Evolutionary conservation across 164 flowering plant species (phyloP).

Genomic region (Vitis labrusca): DNA sequence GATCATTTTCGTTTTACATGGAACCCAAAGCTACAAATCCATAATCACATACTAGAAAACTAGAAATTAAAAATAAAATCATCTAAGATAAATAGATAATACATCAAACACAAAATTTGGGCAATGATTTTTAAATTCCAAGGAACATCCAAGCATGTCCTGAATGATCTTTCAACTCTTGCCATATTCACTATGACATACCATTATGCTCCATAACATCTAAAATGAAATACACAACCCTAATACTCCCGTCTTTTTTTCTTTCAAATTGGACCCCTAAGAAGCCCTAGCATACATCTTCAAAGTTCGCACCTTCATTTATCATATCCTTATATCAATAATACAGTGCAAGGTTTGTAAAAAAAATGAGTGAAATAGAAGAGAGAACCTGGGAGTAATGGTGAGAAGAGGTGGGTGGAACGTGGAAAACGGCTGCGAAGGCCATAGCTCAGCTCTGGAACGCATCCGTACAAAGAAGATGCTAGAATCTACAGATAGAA

Average conservation of each 20-base stretch:
- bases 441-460: conserved; percentile 28
- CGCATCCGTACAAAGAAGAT: conserved; percentile 7
- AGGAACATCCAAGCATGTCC: not conserved
- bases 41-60: too few relatives aligned
- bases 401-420: conserved; percentile 18
- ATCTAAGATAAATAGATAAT: not conserved
- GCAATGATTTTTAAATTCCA: not conserved
- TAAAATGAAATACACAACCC: too few relatives aligned
- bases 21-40: too few relatives aligned
- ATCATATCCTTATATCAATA: too few relatives aligned
- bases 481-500: too few relatives aligned
- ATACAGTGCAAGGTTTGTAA: too few relatives aligned
- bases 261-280: too few relatives aligned
- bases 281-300: too few relatives aligned
- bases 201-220: too few relatives aligned
- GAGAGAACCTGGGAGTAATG: conserved; percentile 22
- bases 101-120: not conserved
- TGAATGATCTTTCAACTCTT: not conserved
- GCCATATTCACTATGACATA: not conserved
- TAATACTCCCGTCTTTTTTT: too few relatives aligned
- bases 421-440: conserved; percentile 27
- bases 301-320: too few relatives aligned
- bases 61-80: not conserved
- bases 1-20: too few relatives aligned
- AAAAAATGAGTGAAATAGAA: not conserved